Evolutionary conservation across 352 stramenopile genomes (phyloP).

Genomic region (Phytophthora sojae): DNA sequence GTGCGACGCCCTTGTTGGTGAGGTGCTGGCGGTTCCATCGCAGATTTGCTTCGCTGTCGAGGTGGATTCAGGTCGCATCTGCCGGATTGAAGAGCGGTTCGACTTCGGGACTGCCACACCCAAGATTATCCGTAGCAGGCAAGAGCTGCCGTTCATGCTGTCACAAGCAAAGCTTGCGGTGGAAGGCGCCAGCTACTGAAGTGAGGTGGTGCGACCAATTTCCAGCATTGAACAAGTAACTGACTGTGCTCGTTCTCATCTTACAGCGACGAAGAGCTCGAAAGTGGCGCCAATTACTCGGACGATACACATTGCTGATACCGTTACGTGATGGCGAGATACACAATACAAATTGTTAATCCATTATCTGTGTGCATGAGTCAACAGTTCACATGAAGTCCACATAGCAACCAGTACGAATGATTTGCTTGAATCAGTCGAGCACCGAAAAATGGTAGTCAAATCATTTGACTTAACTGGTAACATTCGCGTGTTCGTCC

Average conservation of each 20-base stretch:
- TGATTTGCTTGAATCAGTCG: background rate
- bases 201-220: background rate
- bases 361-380: background rate
- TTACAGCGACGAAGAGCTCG: background rate
- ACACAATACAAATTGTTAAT: background rate
- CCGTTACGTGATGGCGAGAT: background rate
- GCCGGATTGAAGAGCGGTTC: constrained; percentile 11
- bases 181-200: constrained; percentile 1
- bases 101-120: background rate
- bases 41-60: constrained; percentile 12
- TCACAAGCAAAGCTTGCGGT: background rate
- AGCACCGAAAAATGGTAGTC: background rate
- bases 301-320: constrained; percentile 2
- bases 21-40: constrained; percentile 8
- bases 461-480: too few relatives aligned
- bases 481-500: background rate
- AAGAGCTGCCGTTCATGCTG: constrained; percentile 1
- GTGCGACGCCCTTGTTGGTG: background rate
- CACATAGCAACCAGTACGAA: background rate
- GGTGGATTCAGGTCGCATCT: background rate
- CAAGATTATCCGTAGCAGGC: background rate
- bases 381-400: background rate
- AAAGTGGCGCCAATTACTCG: background rate
- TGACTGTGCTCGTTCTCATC: background rate
- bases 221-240: background rate